Base-by-base conservation (phyloP, 2,329 filamentous ascomycete species). In the Chaetothyriales sp. region DNA sequence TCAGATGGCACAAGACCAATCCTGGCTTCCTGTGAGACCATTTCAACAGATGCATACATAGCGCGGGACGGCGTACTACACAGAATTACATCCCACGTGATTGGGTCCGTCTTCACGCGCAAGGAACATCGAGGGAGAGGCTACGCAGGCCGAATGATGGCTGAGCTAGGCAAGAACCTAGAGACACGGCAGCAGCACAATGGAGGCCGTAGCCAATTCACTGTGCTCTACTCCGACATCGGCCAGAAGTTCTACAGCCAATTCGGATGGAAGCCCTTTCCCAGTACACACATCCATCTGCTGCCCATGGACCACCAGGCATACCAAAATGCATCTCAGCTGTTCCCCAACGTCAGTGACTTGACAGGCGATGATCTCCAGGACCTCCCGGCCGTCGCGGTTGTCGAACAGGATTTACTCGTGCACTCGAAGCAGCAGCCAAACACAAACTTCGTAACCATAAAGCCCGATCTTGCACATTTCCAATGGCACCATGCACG, bases 211-310 rank as follows among this genome's bases (percentile, higher is more conserved):
- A 74, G 65, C 56, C 67, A 79, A 13, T 92, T 90, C 66, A 89
- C 86, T 0, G 77, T 94, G 6, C 73, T 95, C 7, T 95, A 82
- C 67, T 94, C 88, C 7, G 87, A 94, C 62, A 89, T 94, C 57
- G 87, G 89, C 18, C 85, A 87, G 72, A 71, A 72, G 43, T 95
- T 89, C 68, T 95, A 95, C 69, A 78, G 83, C 2, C 74, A 73
- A 29, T 75, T 80, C 57, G 88, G 88, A 46, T 95, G 89, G 89
- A 75, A 80, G 47, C 75, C 81, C 0, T 89, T 84, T 61, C 73
- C 77, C 18, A 90, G 86, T 53, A 73, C 77, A 1, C 89, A 95
- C 65, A 73, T 94, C 44, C 73, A 77, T 29, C 77, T 94, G 51
- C 69, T 72, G 10, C 71, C 77, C 1, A 56, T 67, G 13, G 54